A percentile compares a stretch with the other conserved stretches of the same genome.
These are phyloP conservation scores for Metschnikowia bowlesiae DNA, from an alignment of 805 yeast species.

Conservation along the genomic window DNA sequence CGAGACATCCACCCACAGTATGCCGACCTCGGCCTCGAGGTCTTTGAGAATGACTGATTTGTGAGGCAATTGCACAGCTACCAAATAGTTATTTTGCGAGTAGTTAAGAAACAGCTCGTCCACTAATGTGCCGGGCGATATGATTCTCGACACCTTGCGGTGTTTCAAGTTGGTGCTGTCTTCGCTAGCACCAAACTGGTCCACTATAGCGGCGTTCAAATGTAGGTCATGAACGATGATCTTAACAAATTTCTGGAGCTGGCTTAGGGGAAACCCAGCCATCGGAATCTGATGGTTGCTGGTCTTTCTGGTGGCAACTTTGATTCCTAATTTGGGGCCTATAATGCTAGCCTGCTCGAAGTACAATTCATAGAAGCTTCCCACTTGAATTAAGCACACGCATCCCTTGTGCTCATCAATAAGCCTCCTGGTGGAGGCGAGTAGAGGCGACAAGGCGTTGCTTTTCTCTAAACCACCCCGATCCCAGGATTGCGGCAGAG, in stretches of 20 bases:
- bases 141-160: constrained; percentile 71
- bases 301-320: constrained; percentile 56
- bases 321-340: constrained; percentile 68
- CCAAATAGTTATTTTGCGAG: constrained; percentile 64
- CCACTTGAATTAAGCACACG: constrained; percentile 65
- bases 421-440: constrained; percentile 28
- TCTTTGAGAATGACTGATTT: constrained; percentile 37
- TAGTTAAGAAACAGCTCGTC: constrained; percentile 81
- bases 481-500: constrained; percentile 26
- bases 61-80: constrained; percentile 47
- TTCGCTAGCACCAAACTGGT: constrained; percentile 43
- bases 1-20: constrained; percentile 87
- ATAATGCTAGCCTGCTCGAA: constrained; percentile 79
- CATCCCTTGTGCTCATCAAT: constrained; percentile 35
- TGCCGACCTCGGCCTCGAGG: constrained; percentile 50
- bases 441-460: constrained; percentile 32
- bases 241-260: constrained; percentile 67
- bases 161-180: constrained; percentile 38
- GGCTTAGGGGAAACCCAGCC: constrained; percentile 86
- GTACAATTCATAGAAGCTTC: constrained; percentile 82
- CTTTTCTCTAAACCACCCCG: constrained; percentile 35
- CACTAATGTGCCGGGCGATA: constrained; percentile 89
- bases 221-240: constrained; percentile 67
- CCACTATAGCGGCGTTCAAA: constrained; percentile 76
- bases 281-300: constrained; percentile 52